Base-by-base conservation (phyloP, 75 land plant genomes). In the Azolla pinnata region DNA sequence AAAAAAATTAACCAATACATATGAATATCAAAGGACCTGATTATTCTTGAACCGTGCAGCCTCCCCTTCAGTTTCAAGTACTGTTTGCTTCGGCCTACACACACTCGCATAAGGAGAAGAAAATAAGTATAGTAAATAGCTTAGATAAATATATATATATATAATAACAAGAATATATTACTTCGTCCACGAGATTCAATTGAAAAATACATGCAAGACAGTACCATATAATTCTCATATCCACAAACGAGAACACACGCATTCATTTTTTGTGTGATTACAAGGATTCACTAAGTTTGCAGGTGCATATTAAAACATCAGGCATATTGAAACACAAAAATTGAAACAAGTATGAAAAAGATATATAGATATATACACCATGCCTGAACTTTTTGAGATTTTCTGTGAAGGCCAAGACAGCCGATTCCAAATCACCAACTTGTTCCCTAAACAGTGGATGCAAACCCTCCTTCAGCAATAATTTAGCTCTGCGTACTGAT, bases 51-150 rank as follows among this genome's bases (percentile, higher is more conserved):
- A 68, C 52, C 81, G 91, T 29, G 86, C 81, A 52, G 79, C 78
- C 58, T 89, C 99, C 12, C 75, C 96, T 69, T 95, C 96, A 53
- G 97, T 76, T 60, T 95, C 99, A 66, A 95, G 63, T 35, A 95
- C 76, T 32, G 99, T 95, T 59, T 83, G 90, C 75, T 80, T 89
- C 23, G 99, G 97, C 61, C 99, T 88, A 59, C 33, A 57, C 3
- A 29, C 31, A 29, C 18, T 20, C 20, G 4, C 4, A 33, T 1
- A 57, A 9, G 26, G 14, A 29, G 12, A 2, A 65, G 29, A 33
- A 53, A 58, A 60, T 16, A 47, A 29, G 47, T 47, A 42, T 4
- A n/a, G n/a, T n/a, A n/a, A n/a, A n/a, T n/a, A n/a, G n/a, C n/a
- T n/a, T n/a, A n/a, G n/a, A n/a, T n/a, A n/a, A n/a, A n/a, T n/a